Evolutionary conservation across 2,329 filamentous ascomycete genomes (phyloP), one percentile per base, ranked within the genome.

Genomic region (Aspergillus sp.): DNA sequence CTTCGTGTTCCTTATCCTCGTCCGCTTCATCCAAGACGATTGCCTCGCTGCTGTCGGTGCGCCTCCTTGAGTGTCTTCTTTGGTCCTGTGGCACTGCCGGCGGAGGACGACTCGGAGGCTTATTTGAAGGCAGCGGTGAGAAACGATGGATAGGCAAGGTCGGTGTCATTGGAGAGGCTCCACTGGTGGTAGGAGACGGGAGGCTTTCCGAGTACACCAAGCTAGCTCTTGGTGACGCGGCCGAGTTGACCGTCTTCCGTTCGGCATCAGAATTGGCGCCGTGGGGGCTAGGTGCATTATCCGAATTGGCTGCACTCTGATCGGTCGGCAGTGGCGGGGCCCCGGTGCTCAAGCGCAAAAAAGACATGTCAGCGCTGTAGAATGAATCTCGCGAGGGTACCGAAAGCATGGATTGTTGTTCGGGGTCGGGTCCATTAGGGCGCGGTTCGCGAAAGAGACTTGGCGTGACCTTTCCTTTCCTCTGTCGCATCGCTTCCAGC

Each of bases 1-100:
- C 67, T 8, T 71, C 47, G 31, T 77, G 74, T 66, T 75, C 74
- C 26, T 61, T 66, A 40, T 71, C 68, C 17, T 68, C 66, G 3
- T 66, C 62, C 2, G 60, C 57, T 14, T 61, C 51, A 31, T 60
- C 61, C 27, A 64, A 49, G 30, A 61, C 57, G 29, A 71, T 67
- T 35, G 64, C 64, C 45, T 67, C 63, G 35, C 60, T 63, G 41
- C 61, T 64, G 39, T 61, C 56, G 1, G 61, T 65, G 17, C 60
- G 55, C 29, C 60, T 55, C 24, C 59, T 49, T 11, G 61, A 57
- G 40, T 64, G 60, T 26, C 52, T 49, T 35, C 48, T 51, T 30
- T 52, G 50, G 15, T 49, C 47, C 17, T 52, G 45, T 1, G 58
- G 53, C 17, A 58, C 44, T 15, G 55, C 47, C 4, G 57, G 53